Evolutionary conservation across 2,329 filamentous ascomycete species (phyloP), one percentile per base, ranked within the genome.

Genomic region (Rosellinia necatrix): DNA sequence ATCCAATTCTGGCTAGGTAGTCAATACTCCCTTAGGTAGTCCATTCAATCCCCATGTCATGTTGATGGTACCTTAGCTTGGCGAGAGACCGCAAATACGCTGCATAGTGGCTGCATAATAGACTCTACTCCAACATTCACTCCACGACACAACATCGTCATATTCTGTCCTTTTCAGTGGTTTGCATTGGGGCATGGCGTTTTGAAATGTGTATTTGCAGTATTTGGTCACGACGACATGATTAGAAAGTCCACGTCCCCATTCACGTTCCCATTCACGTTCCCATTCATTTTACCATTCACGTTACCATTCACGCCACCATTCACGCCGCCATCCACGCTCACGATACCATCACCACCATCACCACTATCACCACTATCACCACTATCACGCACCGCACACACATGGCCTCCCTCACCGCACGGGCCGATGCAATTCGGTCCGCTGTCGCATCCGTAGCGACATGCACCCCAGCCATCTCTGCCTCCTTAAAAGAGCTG

Each of bases 381-480:
- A n/a, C n/a, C n/a, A n/a, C n/a, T n/a, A n/a, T n/a, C n/a, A n/a
- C n/a, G n/a, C n/a, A n/a, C n/a, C n/a, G 25, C 48, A 34, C 51
- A 57, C 40, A 53, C 49, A 80, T 81, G 78, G 70, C 75, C 73
- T 74, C 77, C 58, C 61, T 73, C 67, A 72, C 75, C 61, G 68
- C 68, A 62, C 76, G 77, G 64, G 69, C 66, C 65, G 78, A 81
- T 59, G 76, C 80, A 58, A 78, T 84, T 66, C 85, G 83, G 66
- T 73, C 74, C 58, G 81, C 81, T 37, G 72, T 85, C 60, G 73
- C 78, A 59, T 81, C 78, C 50, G 76, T 76, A 10, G 72, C 78
- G 42, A 83, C 77, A 63, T 86, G 82, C 71, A 82, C 81, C 38
- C 71, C 78, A 19, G 68, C 77, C 2, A 79, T 75, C 25, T 77